A percentile compares a stretch with the other conserved stretches of the same genome.
Evolutionary conservation across 257 asterid genomes (phyloP).

Genomic region (Solanum ossicruentum): DNA sequence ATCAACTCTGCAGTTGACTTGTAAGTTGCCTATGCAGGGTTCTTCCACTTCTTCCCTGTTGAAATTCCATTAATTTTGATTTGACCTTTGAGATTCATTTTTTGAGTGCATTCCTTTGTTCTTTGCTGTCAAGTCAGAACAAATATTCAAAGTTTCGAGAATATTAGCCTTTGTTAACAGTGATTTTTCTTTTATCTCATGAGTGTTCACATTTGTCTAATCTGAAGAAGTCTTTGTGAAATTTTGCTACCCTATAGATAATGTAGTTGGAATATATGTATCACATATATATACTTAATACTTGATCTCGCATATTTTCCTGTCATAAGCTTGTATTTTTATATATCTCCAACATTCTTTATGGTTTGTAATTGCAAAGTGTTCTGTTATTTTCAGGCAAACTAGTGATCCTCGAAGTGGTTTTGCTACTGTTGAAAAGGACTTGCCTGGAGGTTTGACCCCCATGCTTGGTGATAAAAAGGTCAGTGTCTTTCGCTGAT

Average conservation of each 20-base stretch:
- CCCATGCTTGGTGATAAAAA: constrained; percentile 96
- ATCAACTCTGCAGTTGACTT: neutral
- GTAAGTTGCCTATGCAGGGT: neutral
- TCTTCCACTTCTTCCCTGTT: neutral
- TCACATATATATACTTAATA: too few species aligned
- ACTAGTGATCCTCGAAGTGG: constrained; percentile 84
- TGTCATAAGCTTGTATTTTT: neutral
- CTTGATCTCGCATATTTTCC: neutral
- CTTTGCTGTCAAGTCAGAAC: neutral
- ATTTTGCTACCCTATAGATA: neutral
- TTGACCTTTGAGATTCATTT: neutral
- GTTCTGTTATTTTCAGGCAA: constrained; percentile 46
- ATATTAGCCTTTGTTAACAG: neutral
- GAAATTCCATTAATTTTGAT: neutral
- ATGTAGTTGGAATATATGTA: neutral
- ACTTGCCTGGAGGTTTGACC: constrained; percentile 81
- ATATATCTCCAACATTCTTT: neutral
- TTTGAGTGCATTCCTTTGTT: neutral
- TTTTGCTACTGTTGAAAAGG: constrained; percentile 80
- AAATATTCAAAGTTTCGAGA: neutral
- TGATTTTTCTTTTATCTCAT: neutral
- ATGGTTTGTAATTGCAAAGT: neutral
- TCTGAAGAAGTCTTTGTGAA: neutral
- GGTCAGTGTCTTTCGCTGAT: constrained; percentile 23
- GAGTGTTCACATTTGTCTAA: neutral